Evolutionary conservation across 2,329 filamentous ascomycete genomes (phyloP), one percentile per base, ranked within the genome.

Genomic region (Raffaelea albimanens): DNA sequence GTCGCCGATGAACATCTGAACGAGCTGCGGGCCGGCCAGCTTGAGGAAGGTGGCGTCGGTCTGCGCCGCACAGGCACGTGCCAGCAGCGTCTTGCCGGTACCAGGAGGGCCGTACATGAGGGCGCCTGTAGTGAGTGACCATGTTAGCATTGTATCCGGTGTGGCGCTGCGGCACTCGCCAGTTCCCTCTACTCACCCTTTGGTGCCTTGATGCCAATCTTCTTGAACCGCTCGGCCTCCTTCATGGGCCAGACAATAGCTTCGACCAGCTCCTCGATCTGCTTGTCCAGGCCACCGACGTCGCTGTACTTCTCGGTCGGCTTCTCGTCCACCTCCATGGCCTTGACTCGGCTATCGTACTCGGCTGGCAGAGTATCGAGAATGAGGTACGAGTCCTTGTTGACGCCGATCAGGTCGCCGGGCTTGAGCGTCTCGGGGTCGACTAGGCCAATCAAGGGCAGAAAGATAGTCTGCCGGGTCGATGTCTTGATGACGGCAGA

Each of bases 161-260:
- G n/a, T n/a, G n/a, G n/a, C n/a, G n/a, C n/a, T n/a, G n/a, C n/a
- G n/a, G n/a, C n/a, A n/a, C n/a, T n/a, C n/a, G n/a, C n/a, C n/a
- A n/a, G n/a, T n/a, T 16, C 16, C 31, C 31, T 34, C 7, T 23
- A 31, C 18, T 36, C 79, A 96, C 93, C 93, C 72, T 98, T 98
- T 14, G 93, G 93, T 38, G 93, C 91, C 73, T 98, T 98, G 75
- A 98, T 98, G 57, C 93, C 93, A 61, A 98, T 96, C 78, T 96
- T 97, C 78, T 96, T 97, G 74, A 98, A 98, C 19, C 91, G 81
- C 59, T 98, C 94, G 2, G 93, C 90, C 70, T 98, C 91, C 78
- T 97, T 97, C 93, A 98, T 98, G 2, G 93, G 93, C 91, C 91
- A 97, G 25, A 98, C 93, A 44, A 98, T 93, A 48, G 93, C 93